Conservation (phyloP, 2,329 filamentous ascomycete genomes). For the Leptographium wingfieldii region DNA sequence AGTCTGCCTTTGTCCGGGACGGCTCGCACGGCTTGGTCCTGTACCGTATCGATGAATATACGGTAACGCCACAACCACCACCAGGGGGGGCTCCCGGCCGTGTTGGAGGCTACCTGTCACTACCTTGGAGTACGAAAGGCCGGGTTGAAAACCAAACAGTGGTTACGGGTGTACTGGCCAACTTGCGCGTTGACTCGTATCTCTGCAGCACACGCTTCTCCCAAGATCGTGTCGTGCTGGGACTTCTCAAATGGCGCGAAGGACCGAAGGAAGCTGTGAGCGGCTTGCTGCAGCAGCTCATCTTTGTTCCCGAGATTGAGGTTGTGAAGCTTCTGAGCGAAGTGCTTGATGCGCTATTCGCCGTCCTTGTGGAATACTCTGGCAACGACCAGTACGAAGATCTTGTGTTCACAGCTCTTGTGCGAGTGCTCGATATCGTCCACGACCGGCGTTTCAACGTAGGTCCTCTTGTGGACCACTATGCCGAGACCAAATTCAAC, state of each 20-base stretch:
- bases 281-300: conserved; percentile 64
- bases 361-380: conserved; percentile 81
- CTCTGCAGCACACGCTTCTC: conserved; percentile 92
- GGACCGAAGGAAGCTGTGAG: conserved; percentile 58
- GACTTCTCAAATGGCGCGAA: conserved; percentile 77
- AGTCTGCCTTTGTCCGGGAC: conserved; percentile 79
- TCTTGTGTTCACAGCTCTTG: conserved; percentile 77
- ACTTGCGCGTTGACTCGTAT: conserved; percentile 68
- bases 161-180: conserved; percentile 66
- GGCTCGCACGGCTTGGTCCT: conserved; percentile 69
- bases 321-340: conserved; percentile 87
- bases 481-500: conserved; percentile 78
- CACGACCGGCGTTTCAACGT: conserved; percentile 91
- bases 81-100: conserved; percentile 35
- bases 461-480: conserved; percentile 79
- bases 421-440: conserved; percentile 83
- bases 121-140: conserved; percentile 64
- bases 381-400: conserved; percentile 89
- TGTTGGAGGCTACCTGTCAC: conserved; percentile 68
- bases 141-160: conserved; percentile 59
- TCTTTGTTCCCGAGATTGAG: conserved; percentile 94
- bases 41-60: conserved; percentile 87
- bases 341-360: conserved; percentile 83
- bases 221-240: conserved; percentile 76
- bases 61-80: conserved; percentile 51